phyloP scores from a whole-genome alignment of 805 yeast species.

The Wickerhamiella allomyrinae region DNA sequence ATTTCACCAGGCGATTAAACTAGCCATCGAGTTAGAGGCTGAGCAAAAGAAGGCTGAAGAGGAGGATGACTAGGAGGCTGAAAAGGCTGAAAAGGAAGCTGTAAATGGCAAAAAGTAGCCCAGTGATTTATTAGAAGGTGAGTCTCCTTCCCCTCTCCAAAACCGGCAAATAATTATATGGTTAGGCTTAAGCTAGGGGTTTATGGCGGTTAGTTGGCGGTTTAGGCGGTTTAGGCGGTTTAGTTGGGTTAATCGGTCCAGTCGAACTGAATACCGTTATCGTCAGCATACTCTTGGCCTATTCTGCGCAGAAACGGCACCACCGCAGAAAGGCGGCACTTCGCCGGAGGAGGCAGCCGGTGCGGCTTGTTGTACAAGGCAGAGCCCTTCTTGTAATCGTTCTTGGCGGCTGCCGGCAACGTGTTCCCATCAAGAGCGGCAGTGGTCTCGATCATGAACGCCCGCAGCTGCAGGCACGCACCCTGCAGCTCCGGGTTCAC shows the following conservation, averaged over 20 bases:
- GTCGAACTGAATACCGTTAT: neutral
- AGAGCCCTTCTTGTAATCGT: neutral
- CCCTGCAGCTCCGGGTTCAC: neutral
- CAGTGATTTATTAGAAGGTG: no score
- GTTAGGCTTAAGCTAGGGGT: no score
- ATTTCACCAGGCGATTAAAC: conserved; percentile 13
- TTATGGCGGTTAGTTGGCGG: no score
- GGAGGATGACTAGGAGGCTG: no score
- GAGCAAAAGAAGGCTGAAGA: no score
- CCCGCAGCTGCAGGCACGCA: neutral
- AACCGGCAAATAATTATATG: no score
- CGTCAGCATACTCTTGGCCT: neutral
- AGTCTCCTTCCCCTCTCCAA: no score
- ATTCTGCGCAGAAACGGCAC: neutral
- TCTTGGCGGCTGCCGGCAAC: neutral
- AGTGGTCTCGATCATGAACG: neutral
- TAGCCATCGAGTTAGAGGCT: conserved; percentile 4
- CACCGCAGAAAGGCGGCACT: neutral
- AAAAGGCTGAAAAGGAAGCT: no score
- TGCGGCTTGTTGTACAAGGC: neutral
- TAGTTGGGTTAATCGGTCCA: no score
- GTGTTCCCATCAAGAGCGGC: neutral
- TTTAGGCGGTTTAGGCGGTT: no score
- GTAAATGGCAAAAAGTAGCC: no score
- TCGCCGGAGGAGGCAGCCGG: neutral